phyloP scores from a whole-genome alignment of 2,329 filamentous ascomycete genomes.

The Graphilbum sp. region DNA sequence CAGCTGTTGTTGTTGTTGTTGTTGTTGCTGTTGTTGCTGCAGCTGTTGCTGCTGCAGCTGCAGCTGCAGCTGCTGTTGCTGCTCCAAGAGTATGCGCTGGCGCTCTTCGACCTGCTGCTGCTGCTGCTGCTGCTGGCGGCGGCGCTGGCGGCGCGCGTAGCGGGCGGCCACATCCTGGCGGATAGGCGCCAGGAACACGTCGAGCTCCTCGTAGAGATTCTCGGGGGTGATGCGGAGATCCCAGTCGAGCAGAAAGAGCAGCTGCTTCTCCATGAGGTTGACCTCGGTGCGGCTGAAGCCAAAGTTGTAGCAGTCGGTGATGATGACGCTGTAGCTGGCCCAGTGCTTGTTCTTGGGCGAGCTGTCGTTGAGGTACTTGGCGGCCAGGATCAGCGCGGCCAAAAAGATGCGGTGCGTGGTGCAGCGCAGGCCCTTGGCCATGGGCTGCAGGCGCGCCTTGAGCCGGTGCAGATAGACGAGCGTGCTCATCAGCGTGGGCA shows the following conservation, averaged over 20 bases:
- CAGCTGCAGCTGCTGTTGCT: slow-evolving; percentile 5
- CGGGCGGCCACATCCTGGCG: slow-evolving; percentile 40
- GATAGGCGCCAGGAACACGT: slow-evolving; percentile 77
- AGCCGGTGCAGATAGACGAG: slow-evolving; percentile 84
- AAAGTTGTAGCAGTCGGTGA: slow-evolving; percentile 48
- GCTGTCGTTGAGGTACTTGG: slow-evolving; percentile 97
- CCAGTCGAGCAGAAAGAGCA: slow-evolving; percentile 90
- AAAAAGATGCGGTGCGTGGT: slow-evolving; percentile 97
- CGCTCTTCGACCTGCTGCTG: too few species aligned
- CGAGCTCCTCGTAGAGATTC: slow-evolving; percentile 75
- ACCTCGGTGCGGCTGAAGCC: slow-evolving; percentile 91
- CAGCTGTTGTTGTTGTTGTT: slow-evolving; percentile 13
- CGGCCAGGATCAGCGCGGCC: slow-evolving; percentile 66
- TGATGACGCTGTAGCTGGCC: slow-evolving; percentile 80
- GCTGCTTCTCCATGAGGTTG: slow-evolving; percentile 98
- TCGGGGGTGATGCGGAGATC: slow-evolving; percentile 73
- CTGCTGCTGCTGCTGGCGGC: slow-evolving; percentile 13
- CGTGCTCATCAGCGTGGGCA: slow-evolving; percentile 91
- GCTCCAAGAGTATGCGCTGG: slow-evolving; percentile 20
- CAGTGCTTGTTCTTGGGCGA: slow-evolving; percentile 99
- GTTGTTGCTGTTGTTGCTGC: too few species aligned
- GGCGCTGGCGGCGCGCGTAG: slow-evolving; percentile 32
- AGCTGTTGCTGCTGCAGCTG: slow-evolving; percentile 12
- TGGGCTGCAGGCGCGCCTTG: slow-evolving; percentile 70
- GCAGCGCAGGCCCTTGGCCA: slow-evolving; percentile 91